Evolutionary conservation across 139 green algal species (phyloP).

Genomic region (Ettlia oleoabundans): DNA sequence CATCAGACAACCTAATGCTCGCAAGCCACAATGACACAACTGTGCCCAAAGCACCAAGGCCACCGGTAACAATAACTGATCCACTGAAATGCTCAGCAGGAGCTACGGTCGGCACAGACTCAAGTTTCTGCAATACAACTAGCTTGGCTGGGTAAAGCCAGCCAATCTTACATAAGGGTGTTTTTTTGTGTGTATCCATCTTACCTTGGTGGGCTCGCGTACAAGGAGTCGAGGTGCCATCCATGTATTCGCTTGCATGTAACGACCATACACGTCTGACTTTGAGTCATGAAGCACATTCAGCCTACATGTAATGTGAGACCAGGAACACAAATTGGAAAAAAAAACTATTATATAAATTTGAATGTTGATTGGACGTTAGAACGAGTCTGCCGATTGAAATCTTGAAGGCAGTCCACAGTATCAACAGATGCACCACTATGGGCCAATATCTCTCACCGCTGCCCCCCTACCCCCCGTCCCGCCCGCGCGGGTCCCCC

Average conservation of each 20-base stretch:
- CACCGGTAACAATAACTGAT: constrained; percentile 47
- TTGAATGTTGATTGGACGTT: too few relatives aligned
- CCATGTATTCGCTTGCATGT: constrained; percentile 18
- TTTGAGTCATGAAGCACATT: background rate
- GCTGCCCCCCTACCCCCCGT: too few relatives aligned
- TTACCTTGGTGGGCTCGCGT: constrained; percentile 5
- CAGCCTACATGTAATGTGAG: background rate
- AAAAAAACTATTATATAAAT: too few relatives aligned
- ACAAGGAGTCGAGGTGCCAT: constrained; percentile 21
- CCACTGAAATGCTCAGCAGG: background rate
- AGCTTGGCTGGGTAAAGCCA: too few relatives aligned
- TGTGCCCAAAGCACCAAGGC: constrained; percentile 50
- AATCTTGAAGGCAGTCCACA: too few relatives aligned
- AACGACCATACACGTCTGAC: constrained; percentile 19
- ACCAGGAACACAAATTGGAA: background rate
- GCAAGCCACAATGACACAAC: constrained; percentile 70
- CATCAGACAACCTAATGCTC: background rate
- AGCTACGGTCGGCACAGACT: background rate
- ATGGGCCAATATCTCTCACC: too few relatives aligned
- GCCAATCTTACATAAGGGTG: too few relatives aligned
- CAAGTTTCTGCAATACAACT: too few relatives aligned
- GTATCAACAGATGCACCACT: too few relatives aligned
- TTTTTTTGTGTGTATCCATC: background rate
- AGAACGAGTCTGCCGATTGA: too few relatives aligned
- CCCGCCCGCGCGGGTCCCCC: too few relatives aligned